These are phyloP conservation scores for Arbutus unedo DNA, from an alignment of 148 eudicot genomes.

Conservation along the genomic window DNA sequence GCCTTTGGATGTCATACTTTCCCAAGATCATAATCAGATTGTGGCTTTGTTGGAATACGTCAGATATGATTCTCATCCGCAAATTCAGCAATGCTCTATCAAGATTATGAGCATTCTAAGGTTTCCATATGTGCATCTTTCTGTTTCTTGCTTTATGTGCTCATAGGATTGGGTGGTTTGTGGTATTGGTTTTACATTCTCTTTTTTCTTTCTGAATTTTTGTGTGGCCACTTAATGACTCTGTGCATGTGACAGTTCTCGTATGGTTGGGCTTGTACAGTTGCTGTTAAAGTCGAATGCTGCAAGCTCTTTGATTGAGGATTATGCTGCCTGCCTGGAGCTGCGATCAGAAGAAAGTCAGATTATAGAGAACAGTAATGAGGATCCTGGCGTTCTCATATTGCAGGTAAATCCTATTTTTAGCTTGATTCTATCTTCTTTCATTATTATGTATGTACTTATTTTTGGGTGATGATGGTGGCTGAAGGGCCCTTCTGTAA, in stretches of 20 bases:
- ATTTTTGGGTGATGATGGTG: neutral
- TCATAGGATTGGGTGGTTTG: neutral
- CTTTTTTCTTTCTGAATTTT: neutral
- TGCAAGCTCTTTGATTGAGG: slow-evolving; percentile 79
- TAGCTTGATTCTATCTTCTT: neutral
- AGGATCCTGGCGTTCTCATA: slow-evolving; percentile 88
- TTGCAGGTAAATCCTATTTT: slow-evolving; percentile 53
- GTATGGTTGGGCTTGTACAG: slow-evolving; percentile 84
- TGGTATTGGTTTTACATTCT: neutral
- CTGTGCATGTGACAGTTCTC: slow-evolving; percentile 51
- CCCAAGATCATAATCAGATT: slow-evolving; percentile 94
- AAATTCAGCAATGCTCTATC: slow-evolving; percentile 80
- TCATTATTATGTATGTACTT: neutral
- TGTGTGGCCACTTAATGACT: neutral
- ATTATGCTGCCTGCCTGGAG: slow-evolving; percentile 96
- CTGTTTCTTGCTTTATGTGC: neutral
- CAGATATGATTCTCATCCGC: slow-evolving; percentile 87
- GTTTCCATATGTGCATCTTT: slow-evolving; percentile 32
- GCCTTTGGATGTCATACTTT: slow-evolving; percentile 86
- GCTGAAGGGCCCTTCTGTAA: neutral
- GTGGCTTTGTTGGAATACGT: slow-evolving; percentile 85
- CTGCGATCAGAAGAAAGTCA: slow-evolving; percentile 82
- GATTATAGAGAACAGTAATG: slow-evolving; percentile 64
- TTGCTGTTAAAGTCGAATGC: slow-evolving; percentile 73
- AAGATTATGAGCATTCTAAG: slow-evolving; percentile 82